Evolutionary conservation across 2,329 filamentous ascomycete species (phyloP).

Genomic region (Capronia coronata): DNA sequence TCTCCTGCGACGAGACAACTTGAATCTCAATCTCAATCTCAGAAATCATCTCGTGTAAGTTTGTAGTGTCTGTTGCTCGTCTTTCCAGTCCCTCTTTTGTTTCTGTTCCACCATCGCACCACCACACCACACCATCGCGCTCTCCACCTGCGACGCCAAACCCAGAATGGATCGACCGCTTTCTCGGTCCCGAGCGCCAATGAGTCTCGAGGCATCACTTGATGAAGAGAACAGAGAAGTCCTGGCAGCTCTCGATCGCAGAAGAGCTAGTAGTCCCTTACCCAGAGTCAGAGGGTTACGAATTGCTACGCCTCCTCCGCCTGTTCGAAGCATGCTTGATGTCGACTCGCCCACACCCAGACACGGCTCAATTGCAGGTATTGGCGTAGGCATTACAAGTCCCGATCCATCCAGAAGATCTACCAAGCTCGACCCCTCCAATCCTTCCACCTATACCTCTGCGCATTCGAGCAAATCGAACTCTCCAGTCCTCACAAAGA

Average conservation of each 20-base stretch:
- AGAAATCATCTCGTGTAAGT: not conserved
- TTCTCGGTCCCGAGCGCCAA: constrained; percentile 33
- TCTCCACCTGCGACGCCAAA: constrained; percentile 1
- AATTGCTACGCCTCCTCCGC: constrained; percentile 53
- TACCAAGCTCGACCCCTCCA: constrained; percentile 37
- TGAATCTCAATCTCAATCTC: too few species aligned
- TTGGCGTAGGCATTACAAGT: constrained; percentile 34
- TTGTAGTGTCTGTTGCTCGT: not conserved
- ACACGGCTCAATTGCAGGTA: constrained; percentile 38
- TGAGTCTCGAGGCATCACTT: constrained; percentile 70
- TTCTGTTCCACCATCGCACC: not conserved
- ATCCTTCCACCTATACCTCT: constrained; percentile 32
- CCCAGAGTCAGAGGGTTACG: constrained; percentile 38
- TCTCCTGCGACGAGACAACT: not conserved
- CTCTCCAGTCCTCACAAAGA: constrained; percentile 34
- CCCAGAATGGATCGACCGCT: constrained; percentile 15
- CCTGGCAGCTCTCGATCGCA: constrained; percentile 59
- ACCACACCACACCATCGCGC: not conserved
- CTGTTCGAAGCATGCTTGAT: constrained; percentile 62
- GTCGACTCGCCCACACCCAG: constrained; percentile 42
- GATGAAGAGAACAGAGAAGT: constrained; percentile 73
- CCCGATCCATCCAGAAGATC: constrained; percentile 29
- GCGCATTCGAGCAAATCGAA: constrained; percentile 31
- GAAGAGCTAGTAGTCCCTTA: constrained; percentile 25
- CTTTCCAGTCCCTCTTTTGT: not conserved